Conservation (phyloP, 108 stramenopile species). For the Conticribra guillardii region DNA sequence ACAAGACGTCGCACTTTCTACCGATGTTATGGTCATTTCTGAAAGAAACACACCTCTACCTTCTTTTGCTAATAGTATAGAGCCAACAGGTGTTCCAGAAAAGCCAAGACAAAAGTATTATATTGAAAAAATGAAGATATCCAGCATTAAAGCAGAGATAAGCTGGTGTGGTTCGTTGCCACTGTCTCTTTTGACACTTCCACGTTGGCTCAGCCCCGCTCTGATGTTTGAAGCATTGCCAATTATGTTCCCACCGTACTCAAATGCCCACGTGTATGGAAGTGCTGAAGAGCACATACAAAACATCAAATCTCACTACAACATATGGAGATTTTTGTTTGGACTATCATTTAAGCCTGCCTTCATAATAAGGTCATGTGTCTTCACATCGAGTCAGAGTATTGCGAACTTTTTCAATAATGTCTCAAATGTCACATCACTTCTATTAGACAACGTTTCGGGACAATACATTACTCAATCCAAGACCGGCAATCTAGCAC, state of each 20-base stretch:
- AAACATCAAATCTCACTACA: constrained; percentile 56
- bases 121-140: constrained; percentile 62
- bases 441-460: not conserved
- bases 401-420: constrained; percentile 44
- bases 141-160: constrained; percentile 55
- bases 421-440: constrained; percentile 12
- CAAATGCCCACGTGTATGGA: constrained; percentile 56
- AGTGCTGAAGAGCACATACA: constrained; percentile 58
- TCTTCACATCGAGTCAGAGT: constrained; percentile 53
- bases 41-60: too few species aligned
- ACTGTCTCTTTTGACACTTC: constrained; percentile 34
- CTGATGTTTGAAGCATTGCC: constrained; percentile 64
- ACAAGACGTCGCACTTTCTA: too few species aligned
- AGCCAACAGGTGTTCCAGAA: constrained; percentile 18
- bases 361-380: constrained; percentile 49
- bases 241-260: constrained; percentile 52
- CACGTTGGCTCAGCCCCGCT: constrained; percentile 45
- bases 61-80: too few species aligned
- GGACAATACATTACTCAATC: too few species aligned
- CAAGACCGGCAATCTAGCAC: not conserved
- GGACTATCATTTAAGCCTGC: constrained; percentile 62
- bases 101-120: constrained; percentile 60
- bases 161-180: constrained; percentile 66
- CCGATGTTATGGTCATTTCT: too few species aligned
- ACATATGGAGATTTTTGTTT: constrained; percentile 61